Evolutionary conservation across 441 rosid genomes (phyloP).

Genomic region (Mallotus japonicus): DNA sequence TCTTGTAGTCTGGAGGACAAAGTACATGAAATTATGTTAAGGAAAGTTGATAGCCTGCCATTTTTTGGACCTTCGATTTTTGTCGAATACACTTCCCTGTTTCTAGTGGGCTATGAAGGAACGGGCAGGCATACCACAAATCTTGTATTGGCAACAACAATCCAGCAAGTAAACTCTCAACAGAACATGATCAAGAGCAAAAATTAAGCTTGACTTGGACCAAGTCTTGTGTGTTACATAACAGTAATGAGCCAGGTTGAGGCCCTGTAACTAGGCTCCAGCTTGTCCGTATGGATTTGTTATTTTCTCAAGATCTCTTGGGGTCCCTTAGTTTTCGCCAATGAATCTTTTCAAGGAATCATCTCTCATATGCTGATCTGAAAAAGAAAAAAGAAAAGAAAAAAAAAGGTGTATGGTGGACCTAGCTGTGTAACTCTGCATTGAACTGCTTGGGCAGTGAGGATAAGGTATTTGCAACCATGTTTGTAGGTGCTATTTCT

Average conservation of each 20-base stretch:
- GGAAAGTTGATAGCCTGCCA: background rate
- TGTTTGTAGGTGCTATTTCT: too few relatives aligned
- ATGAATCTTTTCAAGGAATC: background rate
- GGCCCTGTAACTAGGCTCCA: background rate
- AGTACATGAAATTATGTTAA: background rate
- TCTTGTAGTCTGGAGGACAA: constrained; percentile 13
- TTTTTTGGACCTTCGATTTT: background rate
- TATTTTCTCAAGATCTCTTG: background rate
- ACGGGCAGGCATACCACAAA: too few relatives aligned
- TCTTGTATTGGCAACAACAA: too few relatives aligned
- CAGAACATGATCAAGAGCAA: background rate
- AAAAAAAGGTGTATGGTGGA: background rate
- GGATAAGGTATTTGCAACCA: too few relatives aligned
- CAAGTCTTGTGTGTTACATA: too few relatives aligned
- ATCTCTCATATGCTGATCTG: background rate
- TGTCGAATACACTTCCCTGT: background rate
- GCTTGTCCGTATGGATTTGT: background rate
- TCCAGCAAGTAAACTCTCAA: too few relatives aligned
- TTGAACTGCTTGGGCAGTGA: too few relatives aligned
- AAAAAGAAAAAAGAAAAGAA: too few relatives aligned
- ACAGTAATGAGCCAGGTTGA: too few relatives aligned
- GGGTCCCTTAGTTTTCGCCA: background rate
- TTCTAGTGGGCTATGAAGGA: too few relatives aligned
- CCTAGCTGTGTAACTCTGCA: background rate
- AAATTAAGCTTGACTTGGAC: background rate